A percentile compares a stretch with the other conserved stretches of the same genome.
phyloP scores from a whole-genome alignment of 1,284 basidiomycete species.

The Cutaneotrichosporon sp. region DNA sequence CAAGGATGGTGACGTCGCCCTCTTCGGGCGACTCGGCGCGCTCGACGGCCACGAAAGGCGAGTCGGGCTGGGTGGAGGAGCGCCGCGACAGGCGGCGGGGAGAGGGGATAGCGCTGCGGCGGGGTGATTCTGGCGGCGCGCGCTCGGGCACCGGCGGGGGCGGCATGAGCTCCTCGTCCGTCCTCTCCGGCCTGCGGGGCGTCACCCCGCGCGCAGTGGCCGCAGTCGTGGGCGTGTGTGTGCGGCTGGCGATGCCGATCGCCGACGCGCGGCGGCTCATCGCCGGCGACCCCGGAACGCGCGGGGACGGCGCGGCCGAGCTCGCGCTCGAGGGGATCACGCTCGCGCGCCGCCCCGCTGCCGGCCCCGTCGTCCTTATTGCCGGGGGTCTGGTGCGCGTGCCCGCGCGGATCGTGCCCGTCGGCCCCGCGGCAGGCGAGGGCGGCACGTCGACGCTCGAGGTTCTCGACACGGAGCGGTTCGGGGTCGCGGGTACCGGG shows the following conservation, averaged over 20 bases:
- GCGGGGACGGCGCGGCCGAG: neutral
- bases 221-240: neutral
- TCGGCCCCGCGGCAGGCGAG: neutral
- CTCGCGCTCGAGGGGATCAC: neutral
- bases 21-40: neutral
- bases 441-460: conserved; percentile 1
- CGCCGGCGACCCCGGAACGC: neutral
- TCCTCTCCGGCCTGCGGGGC: neutral
- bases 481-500: neutral
- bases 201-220: neutral
- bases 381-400: neutral
- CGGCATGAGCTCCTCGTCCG: conserved; percentile 5
- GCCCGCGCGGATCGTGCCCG: neutral
- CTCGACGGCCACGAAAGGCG: neutral
- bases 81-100: neutral
- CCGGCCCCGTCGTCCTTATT: neutral
- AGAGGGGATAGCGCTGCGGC: neutral
- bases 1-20: neutral
- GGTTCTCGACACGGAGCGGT: neutral
- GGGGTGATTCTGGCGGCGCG: neutral
- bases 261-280: neutral
- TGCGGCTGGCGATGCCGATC: neutral
- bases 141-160: conserved; percentile 1
- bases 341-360: neutral
- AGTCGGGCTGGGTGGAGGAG: neutral